phyloP scores from a whole-genome alignment of 495 filamentous ascomycete species.

The Podospora bellae-mahoneyi region DNA sequence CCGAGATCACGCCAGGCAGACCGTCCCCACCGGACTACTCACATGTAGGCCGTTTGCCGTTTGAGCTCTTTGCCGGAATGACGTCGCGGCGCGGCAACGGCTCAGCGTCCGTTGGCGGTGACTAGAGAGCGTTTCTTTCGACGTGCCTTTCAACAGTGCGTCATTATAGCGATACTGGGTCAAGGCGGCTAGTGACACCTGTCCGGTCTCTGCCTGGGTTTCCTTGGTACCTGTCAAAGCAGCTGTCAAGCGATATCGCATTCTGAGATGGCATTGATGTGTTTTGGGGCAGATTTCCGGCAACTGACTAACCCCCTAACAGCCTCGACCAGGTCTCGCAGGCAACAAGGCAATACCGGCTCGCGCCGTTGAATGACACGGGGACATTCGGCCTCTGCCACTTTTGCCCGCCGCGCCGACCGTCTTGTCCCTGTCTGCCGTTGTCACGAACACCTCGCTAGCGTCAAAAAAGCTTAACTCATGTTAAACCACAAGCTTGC shows the following conservation, averaged over 20 bases:
- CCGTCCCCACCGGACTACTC: background rate
- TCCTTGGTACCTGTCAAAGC: slow-evolving; percentile 1
- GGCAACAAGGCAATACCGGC: background rate
- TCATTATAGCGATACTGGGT: background rate
- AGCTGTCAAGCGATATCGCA: slow-evolving; percentile 1
- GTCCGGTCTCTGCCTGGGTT: background rate
- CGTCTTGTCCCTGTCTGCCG: background rate
- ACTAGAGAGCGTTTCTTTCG: background rate
- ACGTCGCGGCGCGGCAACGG: slow-evolving; percentile 2
- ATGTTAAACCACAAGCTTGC: background rate
- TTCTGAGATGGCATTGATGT: slow-evolving; percentile 5
- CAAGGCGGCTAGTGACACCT: background rate
- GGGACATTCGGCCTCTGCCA: background rate
- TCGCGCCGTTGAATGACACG: background rate
- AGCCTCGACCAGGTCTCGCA: background rate
- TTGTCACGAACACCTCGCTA: background rate
- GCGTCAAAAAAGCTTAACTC: slow-evolving; percentile 9
- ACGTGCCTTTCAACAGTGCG: background rate
- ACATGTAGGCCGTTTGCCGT: background rate
- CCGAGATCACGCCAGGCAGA: background rate
- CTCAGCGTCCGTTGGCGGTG: background rate
- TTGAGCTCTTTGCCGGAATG: background rate
- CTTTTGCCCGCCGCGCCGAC: background rate
- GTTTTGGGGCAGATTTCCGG: background rate
- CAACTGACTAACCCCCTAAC: background rate